A percentile compares a stretch with the other conserved stretches of the same genome.
phyloP scores from a whole-genome alignment of 805 yeast genomes.

The Dipodascus albidus region DNA sequence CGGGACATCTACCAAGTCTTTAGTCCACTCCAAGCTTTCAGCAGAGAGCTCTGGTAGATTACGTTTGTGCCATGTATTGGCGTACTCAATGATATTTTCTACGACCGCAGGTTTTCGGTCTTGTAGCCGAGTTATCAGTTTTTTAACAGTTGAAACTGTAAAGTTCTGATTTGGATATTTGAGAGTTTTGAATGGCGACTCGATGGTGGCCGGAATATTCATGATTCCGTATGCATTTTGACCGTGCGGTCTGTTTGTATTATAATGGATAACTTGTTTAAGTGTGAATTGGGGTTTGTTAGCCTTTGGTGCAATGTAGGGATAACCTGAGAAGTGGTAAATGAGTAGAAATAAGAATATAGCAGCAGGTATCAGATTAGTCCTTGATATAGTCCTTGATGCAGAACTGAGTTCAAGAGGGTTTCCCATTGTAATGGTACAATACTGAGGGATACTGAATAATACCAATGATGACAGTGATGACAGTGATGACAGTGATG shows the following conservation, averaged over 20 bases:
- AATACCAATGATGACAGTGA: too few species aligned
- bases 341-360: too few species aligned
- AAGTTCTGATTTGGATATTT: background rate
- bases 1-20: conserved; percentile 48
- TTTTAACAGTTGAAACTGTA: background rate
- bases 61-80: conserved; percentile 23
- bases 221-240: background rate
- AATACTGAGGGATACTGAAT: too few species aligned
- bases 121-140: conserved; percentile 28
- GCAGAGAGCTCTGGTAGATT: conserved; percentile 4
- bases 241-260: background rate
- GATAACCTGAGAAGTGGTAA: too few species aligned
- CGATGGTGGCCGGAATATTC: background rate
- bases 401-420: too few species aligned
- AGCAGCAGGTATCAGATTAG: too few species aligned
- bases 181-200: background rate
- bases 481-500: too few species aligned
- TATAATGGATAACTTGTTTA: background rate
- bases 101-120: conserved; percentile 48
- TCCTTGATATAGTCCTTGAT: too few species aligned
- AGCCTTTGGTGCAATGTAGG: background rate
- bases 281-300: background rate
- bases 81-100: conserved; percentile 53
- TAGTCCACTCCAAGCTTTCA: conserved; percentile 49
- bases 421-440: background rate